Conservation (phyloP, 257 asterid species). For the Knoxia roxburghii region DNA sequence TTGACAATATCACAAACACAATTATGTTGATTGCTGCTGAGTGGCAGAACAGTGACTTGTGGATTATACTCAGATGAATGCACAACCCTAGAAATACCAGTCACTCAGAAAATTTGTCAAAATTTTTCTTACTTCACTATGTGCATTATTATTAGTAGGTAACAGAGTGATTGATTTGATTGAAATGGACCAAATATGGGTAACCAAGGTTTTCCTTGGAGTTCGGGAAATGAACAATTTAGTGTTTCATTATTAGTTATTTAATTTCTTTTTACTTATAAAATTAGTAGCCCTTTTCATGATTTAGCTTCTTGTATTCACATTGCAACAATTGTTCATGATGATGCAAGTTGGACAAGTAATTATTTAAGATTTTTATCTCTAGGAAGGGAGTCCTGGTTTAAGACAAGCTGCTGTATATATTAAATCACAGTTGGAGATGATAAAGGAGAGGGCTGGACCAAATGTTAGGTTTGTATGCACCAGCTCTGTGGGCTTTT, state of each 20-base stretch:
- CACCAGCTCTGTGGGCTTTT: not conserved
- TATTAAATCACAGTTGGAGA: conserved; percentile 66
- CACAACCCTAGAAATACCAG: no score
- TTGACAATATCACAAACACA: no score
- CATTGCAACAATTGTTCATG: no score
- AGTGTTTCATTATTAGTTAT: not conserved
- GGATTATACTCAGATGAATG: no score
- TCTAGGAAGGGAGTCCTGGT: conserved; percentile 85
- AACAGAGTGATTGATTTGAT: not conserved
- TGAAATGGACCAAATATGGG: not conserved
- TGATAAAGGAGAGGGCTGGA: conserved; percentile 77
- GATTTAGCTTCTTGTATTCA: not conserved
- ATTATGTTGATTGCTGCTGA: no score
- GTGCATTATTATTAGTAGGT: no score
- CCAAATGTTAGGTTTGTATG: conserved; percentile 55
- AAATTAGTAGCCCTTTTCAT: not conserved
- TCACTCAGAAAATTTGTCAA: no score
- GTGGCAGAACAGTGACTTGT: no score
- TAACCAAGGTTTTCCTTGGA: not conserved
- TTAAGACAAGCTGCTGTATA: conserved; percentile 72
- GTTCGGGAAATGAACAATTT: not conserved
- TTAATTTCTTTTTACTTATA: no score
- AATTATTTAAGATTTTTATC: not conserved
- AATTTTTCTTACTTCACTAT: no score
- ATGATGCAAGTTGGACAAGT: not conserved